Evolutionary conservation across 805 yeast species (phyloP).

Genomic region (Spathaspora hagerdaliae): DNA sequence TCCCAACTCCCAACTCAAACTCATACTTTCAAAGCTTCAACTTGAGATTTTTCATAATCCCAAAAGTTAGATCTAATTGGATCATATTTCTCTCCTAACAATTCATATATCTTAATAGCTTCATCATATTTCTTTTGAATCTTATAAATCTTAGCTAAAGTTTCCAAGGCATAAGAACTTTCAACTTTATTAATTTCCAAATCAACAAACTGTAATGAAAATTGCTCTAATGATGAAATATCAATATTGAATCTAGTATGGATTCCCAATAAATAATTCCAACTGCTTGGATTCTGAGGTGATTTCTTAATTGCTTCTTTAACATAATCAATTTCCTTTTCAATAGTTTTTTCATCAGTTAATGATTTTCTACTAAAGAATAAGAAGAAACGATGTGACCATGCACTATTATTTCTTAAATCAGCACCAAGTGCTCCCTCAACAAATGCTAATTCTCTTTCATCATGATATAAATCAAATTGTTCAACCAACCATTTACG

Average conservation of each 20-base stretch:
- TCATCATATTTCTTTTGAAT: constrained; percentile 20
- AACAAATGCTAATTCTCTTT: constrained; percentile 50
- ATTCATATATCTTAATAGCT: constrained; percentile 44
- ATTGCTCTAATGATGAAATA: constrained; percentile 37
- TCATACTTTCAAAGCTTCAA: constrained; percentile 3
- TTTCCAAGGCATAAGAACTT: constrained; percentile 64
- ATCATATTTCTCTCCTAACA: constrained; percentile 52
- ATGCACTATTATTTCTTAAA: constrained; percentile 85
- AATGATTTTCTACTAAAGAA: constrained; percentile 20
- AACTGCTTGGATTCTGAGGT: constrained; percentile 79
- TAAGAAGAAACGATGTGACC: constrained; percentile 80
- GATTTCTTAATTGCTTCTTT: constrained; percentile 47
- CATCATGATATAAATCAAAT: constrained; percentile 43
- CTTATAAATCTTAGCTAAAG: constrained; percentile 49
- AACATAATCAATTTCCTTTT: constrained; percentile 52
- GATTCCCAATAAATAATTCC: constrained; percentile 78
- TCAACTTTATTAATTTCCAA: constrained; percentile 22
- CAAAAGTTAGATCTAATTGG: constrained; percentile 63
- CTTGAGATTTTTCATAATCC: constrained; percentile 39
- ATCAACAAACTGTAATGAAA: constrained; percentile 42
- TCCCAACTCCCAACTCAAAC: too few relatives aligned
- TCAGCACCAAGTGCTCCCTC: constrained; percentile 52
- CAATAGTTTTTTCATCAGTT: constrained; percentile 15
- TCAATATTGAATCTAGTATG: constrained; percentile 23
- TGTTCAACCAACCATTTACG: constrained; percentile 74